Percentiles rank a stretch among this genome's conserved stretches.
phyloP scores from a whole-genome alignment of 2,329 filamentous ascomycete genomes.

The Seiridium unicorne region DNA sequence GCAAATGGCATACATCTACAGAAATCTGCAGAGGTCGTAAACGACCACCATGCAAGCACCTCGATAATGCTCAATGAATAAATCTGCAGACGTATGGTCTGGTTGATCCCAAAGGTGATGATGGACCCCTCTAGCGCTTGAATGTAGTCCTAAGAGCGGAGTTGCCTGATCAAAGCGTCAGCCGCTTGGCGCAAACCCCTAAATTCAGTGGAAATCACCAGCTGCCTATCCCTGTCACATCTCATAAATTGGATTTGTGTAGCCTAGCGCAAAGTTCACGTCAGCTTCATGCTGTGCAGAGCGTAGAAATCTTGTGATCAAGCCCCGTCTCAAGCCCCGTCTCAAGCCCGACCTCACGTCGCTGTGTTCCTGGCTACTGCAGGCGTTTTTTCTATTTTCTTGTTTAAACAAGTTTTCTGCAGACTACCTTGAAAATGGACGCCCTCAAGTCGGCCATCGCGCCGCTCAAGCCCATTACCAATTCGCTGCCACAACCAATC shows the following conservation, averaged over 20 bases:
- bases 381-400: background rate
- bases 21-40: too few relatives aligned
- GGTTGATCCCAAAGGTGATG: too few relatives aligned
- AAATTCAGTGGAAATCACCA: background rate
- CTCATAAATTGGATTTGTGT: background rate
- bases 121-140: too few relatives aligned
- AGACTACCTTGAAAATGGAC: slow-evolving; percentile 49
- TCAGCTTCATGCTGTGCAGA: background rate
- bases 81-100: too few relatives aligned
- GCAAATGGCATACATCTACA: too few relatives aligned
- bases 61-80: too few relatives aligned
- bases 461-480: slow-evolving; percentile 65
- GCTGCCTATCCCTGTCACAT: background rate
- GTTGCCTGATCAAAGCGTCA: background rate
- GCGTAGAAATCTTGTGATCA: background rate
- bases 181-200: slow-evolving; percentile 3
- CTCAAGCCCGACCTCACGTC: background rate
- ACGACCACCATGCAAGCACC: too few relatives aligned
- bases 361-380: background rate
- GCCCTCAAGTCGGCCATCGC: slow-evolving; percentile 58
- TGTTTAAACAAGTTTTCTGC: background rate
- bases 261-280: background rate
- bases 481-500: slow-evolving; percentile 71
- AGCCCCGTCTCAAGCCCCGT: background rate
- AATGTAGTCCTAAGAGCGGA: background rate